Evolutionary conservation across 129 eudicot genomes (phyloP), one percentile per base, ranked within the genome.

Genomic region (Pulicaria dysenterica): DNA sequence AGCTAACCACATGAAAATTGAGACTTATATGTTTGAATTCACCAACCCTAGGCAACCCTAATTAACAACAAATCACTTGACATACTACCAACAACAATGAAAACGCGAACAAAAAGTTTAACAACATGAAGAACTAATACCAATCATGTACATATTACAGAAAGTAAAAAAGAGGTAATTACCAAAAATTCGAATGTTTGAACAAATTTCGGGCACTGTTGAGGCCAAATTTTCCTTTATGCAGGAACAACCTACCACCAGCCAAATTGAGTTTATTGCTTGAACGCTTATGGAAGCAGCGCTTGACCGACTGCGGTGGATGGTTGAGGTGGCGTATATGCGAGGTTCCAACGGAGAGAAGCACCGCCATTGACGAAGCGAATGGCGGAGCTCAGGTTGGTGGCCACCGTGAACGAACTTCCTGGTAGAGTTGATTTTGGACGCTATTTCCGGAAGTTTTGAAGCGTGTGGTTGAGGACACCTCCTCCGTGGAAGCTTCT

Each of bases 321-420:
- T 44, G 77, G 59, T 54, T 37, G 4, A 66, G 67, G 60, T 34
- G 67, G 65, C 11, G 36, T 7, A 78, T 36, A 6, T 58, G 37
- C 4, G 77, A 77, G 72, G 5, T 60, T 70, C 77, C 77, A 6
- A 62, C 59, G 62, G 73, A 78, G 8, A 78, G 77, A 62, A 78
- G 73, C 60, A 78, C 82, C 77, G 77, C 64, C 82, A 78, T 78
- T 64, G 77, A 70, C 40, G 43, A 42, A 58, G 78, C 49, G 66
- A 41, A 59, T 36, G 79, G 64, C 65, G 64, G 73, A 67, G 69
- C 42, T 76, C 50, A 17, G 74, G 74, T 67, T 76, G 75, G 53
- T 76, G 80, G 73, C 44, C 72, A 55, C 64, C 79, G 72, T 62
- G 77, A 73, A 61, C 3, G 13, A 19, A 6, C 14, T 72, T 5